Evolutionary conservation across 208 protist species (phyloP).

Genomic region (Acanthamoeba lenticulata): DNA sequence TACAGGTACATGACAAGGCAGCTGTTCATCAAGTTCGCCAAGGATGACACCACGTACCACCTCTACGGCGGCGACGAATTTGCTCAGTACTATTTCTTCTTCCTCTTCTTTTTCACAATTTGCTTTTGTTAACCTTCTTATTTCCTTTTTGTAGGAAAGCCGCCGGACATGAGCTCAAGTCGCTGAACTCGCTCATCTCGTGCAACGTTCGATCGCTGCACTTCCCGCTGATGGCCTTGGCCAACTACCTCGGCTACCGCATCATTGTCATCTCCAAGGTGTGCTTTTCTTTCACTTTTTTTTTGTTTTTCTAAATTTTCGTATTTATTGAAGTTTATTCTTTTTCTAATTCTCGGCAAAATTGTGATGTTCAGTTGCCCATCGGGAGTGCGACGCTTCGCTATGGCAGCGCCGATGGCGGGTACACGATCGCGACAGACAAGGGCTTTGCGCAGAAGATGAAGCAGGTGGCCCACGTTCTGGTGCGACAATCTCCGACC

Average conservation of each 20-base stretch:
- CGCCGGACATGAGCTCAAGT: conserved; percentile 54
- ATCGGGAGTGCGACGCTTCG: not conserved
- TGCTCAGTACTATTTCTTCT: conserved; percentile 15
- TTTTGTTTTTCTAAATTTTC: too few relatives aligned
- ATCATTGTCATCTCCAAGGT: conserved; percentile 56
- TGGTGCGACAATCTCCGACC: too few relatives aligned
- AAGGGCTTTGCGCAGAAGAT: not conserved
- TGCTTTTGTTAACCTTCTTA: too few relatives aligned
- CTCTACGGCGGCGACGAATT: conserved; percentile 66
- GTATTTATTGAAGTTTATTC: too few relatives aligned
- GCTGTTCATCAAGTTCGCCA: conserved; percentile 72
- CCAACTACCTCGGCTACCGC: conserved; percentile 55
- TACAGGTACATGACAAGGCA: conserved; percentile 46
- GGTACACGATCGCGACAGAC: not conserved
- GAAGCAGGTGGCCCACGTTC: not conserved
- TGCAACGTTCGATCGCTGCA: conserved; percentile 54
- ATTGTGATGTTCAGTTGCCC: too few relatives aligned
- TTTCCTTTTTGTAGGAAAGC: conserved; percentile 50
- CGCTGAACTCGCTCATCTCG: conserved; percentile 64
- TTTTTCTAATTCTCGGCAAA: not conserved
- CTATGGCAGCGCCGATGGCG: conserved; percentile 37
- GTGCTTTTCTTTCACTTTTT: not conserved
- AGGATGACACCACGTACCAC: conserved; percentile 34
- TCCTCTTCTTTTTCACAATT: not conserved
- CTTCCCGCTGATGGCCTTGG: conserved; percentile 67